Conservation (phyloP, 2,329 filamentous ascomycete species). For the Raffaelea arxii region DNA sequence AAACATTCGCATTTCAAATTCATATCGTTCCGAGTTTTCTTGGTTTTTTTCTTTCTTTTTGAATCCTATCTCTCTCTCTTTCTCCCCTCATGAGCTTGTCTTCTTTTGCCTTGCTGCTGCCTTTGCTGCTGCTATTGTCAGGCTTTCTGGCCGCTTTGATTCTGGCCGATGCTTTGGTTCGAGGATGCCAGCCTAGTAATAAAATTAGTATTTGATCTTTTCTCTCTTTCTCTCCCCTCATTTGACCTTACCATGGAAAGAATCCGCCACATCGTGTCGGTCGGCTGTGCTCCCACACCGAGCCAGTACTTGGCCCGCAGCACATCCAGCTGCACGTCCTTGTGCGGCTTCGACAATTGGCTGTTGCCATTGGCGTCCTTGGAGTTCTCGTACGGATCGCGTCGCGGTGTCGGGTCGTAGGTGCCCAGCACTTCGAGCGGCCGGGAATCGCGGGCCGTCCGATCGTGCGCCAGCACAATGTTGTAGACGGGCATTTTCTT, state of each 20-base stretch:
- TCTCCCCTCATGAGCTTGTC: too few relatives aligned
- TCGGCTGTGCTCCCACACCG: constrained; percentile 91
- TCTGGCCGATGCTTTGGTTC: constrained; percentile 8
- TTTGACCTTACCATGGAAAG: neutral
- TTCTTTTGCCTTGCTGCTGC: neutral
- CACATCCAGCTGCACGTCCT: constrained; percentile 82
- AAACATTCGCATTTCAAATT: too few relatives aligned
- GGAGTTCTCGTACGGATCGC: constrained; percentile 43
- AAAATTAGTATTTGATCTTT: neutral
- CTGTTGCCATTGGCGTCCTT: constrained; percentile 32
- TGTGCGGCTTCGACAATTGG: constrained; percentile 74
- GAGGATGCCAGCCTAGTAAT: constrained; percentile 10
- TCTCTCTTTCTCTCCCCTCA: neutral
- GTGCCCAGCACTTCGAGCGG: constrained; percentile 89
- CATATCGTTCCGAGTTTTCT: too few relatives aligned
- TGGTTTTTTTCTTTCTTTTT: too few relatives aligned
- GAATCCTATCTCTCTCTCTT: too few relatives aligned
- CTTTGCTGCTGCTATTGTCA: neutral
- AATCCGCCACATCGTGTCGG: constrained; percentile 52
- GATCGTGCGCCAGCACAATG: constrained; percentile 88
- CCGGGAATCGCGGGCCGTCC: constrained; percentile 47
- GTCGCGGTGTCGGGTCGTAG: constrained; percentile 59
- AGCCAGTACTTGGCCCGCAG: constrained; percentile 88
- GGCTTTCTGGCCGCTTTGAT: neutral
- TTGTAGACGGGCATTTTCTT: constrained; percentile 91